Conservation (phyloP, 495 filamentous ascomycete genomes). For the Aspergillus bridgeri region DNA sequence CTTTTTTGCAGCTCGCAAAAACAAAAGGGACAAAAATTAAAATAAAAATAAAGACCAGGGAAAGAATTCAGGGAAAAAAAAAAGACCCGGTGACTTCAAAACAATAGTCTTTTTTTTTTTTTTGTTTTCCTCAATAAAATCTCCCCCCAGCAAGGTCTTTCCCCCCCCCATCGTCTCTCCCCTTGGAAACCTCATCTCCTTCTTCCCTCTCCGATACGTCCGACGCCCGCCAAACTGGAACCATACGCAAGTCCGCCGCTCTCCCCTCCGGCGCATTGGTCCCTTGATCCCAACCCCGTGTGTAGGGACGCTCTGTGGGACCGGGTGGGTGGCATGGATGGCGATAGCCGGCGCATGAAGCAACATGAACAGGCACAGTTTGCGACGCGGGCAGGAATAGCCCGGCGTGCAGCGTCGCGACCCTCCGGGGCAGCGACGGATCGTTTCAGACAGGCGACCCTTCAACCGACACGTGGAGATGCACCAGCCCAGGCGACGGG, state of each 20-base stretch:
- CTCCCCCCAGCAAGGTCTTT: neutral
- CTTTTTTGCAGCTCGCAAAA: no score
- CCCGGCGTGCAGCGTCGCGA: conserved; percentile 19
- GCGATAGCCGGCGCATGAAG: conserved; percentile 61
- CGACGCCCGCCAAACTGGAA: conserved; percentile 52
- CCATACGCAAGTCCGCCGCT: conserved; percentile 55
- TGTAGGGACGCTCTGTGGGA: conserved; percentile 40
- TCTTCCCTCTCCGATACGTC: neutral
- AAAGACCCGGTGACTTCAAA: conserved; percentile 9
- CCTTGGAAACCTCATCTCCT: neutral
- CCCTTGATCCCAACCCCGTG: conserved; percentile 38
- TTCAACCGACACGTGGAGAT: conserved; percentile 36
- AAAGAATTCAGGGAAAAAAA: conserved; percentile 9
- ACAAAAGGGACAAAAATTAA: no score
- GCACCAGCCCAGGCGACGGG: conserved; percentile 34
- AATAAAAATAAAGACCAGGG: conserved; percentile 2
- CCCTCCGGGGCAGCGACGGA: conserved; percentile 27
- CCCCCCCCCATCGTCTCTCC: no score
- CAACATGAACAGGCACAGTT: conserved; percentile 60
- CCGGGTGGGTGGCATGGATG: conserved; percentile 63
- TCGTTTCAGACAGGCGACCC: conserved; percentile 34
- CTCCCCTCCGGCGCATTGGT: conserved; percentile 57
- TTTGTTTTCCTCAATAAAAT: neutral
- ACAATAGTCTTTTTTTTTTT: neutral
- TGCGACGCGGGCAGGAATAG: conserved; percentile 22